Percentiles rank a stretch among this genome's conserved stretches.
phyloP scores from a whole-genome alignment of 1,284 basidiomycete genomes.

The Fomes fomentarius region DNA sequence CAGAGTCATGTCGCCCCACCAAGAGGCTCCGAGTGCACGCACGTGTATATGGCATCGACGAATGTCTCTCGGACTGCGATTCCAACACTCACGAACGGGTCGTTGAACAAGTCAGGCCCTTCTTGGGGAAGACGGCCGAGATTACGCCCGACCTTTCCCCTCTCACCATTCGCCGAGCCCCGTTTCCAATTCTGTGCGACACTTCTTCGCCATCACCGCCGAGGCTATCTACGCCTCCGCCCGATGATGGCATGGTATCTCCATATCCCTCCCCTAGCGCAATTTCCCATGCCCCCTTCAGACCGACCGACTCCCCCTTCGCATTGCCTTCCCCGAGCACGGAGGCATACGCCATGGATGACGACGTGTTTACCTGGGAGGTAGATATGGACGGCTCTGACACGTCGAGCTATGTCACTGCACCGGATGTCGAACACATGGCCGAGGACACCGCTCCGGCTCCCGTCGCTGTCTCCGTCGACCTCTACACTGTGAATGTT shows the following conservation, averaged over 20 bases:
- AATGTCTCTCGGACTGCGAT: neutral
- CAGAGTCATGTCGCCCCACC: neutral
- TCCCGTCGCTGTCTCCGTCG: neutral
- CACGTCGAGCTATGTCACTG: neutral
- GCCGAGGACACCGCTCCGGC: neutral
- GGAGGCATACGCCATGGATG: no score
- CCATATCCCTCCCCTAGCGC: no score
- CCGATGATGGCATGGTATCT: no score
- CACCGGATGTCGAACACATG: neutral
- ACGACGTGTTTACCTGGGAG: neutral
- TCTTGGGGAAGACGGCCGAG: neutral
- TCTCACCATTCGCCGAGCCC: no score
- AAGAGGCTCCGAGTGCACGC: neutral
- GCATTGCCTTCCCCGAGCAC: no score
- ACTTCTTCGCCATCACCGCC: no score
- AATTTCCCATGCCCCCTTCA: no score
- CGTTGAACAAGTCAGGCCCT: neutral
- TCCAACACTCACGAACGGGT: neutral
- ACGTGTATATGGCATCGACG: neutral
- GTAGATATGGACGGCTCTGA: neutral
- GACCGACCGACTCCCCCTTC: no score
- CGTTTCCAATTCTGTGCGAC: no score
- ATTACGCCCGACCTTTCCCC: neutral
- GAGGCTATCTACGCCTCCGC: no score
- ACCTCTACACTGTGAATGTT: no score